Percentiles rank a stretch among this genome's conserved stretches.
These are phyloP conservation scores for Fraxinus floribunda DNA, from an alignment of 305 asterid species.

Conservation along the genomic window DNA sequence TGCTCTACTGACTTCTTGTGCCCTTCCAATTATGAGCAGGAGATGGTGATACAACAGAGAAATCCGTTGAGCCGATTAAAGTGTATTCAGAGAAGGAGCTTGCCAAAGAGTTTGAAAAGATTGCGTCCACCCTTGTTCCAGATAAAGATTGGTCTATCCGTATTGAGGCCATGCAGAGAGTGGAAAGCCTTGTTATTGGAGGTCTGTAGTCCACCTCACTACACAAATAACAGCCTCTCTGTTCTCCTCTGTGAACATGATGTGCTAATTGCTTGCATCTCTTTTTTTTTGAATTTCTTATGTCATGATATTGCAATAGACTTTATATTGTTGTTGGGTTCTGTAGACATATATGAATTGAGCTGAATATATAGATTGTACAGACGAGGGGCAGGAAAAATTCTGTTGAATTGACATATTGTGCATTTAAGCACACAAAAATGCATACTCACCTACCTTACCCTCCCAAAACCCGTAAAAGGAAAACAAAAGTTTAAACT, in stretches of 20 bases:
- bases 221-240: background rate
- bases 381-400: background rate
- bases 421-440: background rate
- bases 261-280: background rate
- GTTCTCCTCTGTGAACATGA: background rate
- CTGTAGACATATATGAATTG: background rate
- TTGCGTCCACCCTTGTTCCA: slow-evolving; percentile 85
- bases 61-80: slow-evolving; percentile 90
- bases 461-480: background rate
- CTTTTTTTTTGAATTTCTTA: background rate
- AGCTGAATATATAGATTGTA: background rate
- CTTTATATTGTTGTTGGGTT: background rate
- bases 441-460: background rate
- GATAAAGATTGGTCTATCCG: slow-evolving; percentile 99
- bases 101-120: slow-evolving; percentile 90
- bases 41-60: slow-evolving; percentile 85
- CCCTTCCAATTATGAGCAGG: slow-evolving; percentile 52
- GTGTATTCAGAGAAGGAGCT: slow-evolving; percentile 96
- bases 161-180: slow-evolving; percentile 94
- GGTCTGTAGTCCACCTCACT: slow-evolving; percentile 45
- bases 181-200: slow-evolving; percentile 92
- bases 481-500: background rate
- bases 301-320: background rate
- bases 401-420: background rate
- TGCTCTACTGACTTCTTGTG: slow-evolving; percentile 20